phyloP scores from a whole-genome alignment of 2,329 filamentous ascomycete genomes.

The Aspergillus japonicus region DNA sequence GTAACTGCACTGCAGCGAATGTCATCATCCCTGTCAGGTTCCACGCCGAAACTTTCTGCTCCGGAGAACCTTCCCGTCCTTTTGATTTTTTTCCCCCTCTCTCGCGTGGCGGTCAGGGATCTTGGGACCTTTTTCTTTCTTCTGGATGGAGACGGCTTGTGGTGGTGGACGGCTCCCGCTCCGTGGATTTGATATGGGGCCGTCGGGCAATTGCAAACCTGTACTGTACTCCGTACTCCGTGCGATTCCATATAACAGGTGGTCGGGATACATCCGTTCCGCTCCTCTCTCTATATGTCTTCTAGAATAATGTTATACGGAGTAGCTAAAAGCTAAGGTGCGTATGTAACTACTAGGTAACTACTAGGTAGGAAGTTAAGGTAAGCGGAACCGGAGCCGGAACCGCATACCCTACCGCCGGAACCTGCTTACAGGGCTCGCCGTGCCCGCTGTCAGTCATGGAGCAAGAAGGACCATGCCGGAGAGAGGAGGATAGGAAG shows the following conservation, averaged over 20 bases:
- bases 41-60: background rate
- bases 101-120: constrained; percentile 34
- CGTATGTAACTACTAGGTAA: no score
- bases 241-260: no score
- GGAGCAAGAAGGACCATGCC: background rate
- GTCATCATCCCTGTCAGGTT: constrained; percentile 15
- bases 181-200: no score
- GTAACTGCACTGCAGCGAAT: background rate
- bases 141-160: background rate
- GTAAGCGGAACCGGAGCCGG: no score
- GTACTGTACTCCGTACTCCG: no score
- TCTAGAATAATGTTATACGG: background rate
- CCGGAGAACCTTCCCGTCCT: no score
- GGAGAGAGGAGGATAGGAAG: background rate
- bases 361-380: no score
- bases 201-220: no score
- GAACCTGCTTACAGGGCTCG: background rate
- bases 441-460: background rate
- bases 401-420: no score
- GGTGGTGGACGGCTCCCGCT: background rate
- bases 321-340: no score
- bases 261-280: no score
- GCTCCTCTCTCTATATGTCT: background rate
- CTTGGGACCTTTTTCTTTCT: constrained; percentile 20
- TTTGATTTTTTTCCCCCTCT: background rate